Base-by-base conservation (phyloP, 169 alveolate species). In the Plasmodium adleri region DNA sequence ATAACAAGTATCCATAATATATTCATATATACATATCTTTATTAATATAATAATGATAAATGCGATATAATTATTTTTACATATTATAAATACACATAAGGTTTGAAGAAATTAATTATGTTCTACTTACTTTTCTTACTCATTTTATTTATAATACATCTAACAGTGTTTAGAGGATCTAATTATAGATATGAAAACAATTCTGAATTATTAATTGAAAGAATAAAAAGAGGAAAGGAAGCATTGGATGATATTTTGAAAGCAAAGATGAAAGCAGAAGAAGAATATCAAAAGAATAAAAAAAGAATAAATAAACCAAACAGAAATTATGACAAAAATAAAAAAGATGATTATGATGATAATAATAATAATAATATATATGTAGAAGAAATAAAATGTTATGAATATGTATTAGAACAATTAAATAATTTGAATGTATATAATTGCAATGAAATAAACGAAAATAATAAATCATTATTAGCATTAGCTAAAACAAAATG, bases 401-500 rank as follows among this genome's bases (percentile, higher is more conserved):
- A 94, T 92, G 92, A 91, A 58, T 94, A 72, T 58, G 95, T 94
- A 52, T 78, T 94, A 28, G 72, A 91, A 26, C 94, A 94, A 87
- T 63, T 94, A 47, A 92, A 93, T 80, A 59, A 92, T 56, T 80
- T 94, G 39, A 95, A 92, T 63, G 45, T 92, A 43, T 93, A 92
- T 28, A 94, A 85, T 24, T 94, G 96, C 68, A 95, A 92, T 56
- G 87, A 86, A 43, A 92, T 92, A 87, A 95, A 95, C 58, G 96
- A 94, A 56, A 89, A 90, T 15, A 92, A 93, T 60, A 90, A 95
- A 88, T 90, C 96, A 9, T 86, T 94, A 47, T 86, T 94, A 59
- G 96, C 96, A 22, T 78, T 94, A 63, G 96, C 96, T 32, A 94
- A 92, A 88, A 94, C 96, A 9, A 94, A 92, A 76, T 94, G 96